Percentiles rank a stretch among this genome's conserved stretches.
phyloP scores from a whole-genome alignment of 2,329 filamentous ascomycete species.

The Huntiella abstrusa region DNA sequence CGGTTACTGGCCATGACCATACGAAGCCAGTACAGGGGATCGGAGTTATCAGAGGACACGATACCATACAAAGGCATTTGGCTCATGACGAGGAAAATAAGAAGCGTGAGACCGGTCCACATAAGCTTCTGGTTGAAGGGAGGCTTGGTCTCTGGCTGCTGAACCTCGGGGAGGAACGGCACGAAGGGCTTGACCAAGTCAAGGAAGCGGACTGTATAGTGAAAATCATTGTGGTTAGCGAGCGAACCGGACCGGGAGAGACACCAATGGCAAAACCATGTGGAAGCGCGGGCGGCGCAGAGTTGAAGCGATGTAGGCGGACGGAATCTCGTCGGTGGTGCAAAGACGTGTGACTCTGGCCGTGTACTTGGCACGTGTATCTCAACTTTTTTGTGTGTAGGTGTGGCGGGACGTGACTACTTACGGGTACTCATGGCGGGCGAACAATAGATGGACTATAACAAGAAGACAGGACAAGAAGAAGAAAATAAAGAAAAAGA shows the following conservation, averaged over 20 bases:
- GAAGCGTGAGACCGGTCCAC: constrained; percentile 83
- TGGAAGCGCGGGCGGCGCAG: not conserved
- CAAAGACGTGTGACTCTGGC: not conserved
- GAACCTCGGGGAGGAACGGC: constrained; percentile 97
- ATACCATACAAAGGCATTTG: constrained; percentile 99
- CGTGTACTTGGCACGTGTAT: too few relatives aligned
- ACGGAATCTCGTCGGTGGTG: not conserved
- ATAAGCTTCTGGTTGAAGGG: constrained; percentile 98
- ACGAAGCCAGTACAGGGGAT: constrained; percentile 97
- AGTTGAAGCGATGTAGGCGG: not conserved
- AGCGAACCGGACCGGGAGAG: not conserved
- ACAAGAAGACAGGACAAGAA: constrained; percentile 16
- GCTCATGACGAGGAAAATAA: constrained; percentile 99
- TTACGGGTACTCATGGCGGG: constrained; percentile 38
- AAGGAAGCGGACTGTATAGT: constrained; percentile 73
- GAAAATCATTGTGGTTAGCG: constrained; percentile 5
- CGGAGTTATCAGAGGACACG: constrained; percentile 94
- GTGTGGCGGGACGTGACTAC: constrained; percentile 15
- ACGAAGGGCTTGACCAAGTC: constrained; percentile 99
- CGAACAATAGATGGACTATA: constrained; percentile 12
- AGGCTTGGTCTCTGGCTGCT: constrained; percentile 94
- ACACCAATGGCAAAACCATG: not conserved
- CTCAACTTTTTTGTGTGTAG: too few relatives aligned
- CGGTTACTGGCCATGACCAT: constrained; percentile 99
- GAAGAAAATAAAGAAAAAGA: constrained; percentile 18